These are phyloP conservation scores for Tricholomella constricta DNA, from an alignment of 768 basidiomycete genomes.

Conservation along the genomic window DNA sequence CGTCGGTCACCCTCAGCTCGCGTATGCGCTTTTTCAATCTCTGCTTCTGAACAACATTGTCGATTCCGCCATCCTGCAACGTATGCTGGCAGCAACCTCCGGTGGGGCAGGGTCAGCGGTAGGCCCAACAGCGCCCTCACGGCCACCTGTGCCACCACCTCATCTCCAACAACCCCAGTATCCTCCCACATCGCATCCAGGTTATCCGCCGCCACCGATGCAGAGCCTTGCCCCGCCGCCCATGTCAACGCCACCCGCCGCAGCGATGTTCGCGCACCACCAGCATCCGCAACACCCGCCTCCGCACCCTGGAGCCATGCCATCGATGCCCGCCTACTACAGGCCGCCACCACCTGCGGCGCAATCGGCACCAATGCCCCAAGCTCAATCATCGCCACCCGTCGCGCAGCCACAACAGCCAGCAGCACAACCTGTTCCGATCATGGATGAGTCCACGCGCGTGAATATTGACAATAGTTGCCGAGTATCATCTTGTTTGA, in stretches of 20 bases:
- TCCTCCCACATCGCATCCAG: slow-evolving; percentile 31
- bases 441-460: slow-evolving; percentile 56
- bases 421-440: slow-evolving; percentile 35
- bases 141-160: slow-evolving; percentile 35
- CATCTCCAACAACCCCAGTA: slow-evolving; percentile 32
- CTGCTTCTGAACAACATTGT: slow-evolving; percentile 93
- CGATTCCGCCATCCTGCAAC: slow-evolving; percentile 81
- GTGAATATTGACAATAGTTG: slow-evolving; percentile 20
- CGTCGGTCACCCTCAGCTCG: slow-evolving; percentile 84
- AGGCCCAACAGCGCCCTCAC: slow-evolving; percentile 20
- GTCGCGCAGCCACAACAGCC: slow-evolving; percentile 24
- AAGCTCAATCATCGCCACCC: slow-evolving; percentile 28
- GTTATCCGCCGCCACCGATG: slow-evolving; percentile 33
- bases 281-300: slow-evolving; percentile 25
- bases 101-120: slow-evolving; percentile 13
- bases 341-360: slow-evolving; percentile 32
- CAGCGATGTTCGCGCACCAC: slow-evolving; percentile 32
- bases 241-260: slow-evolving; percentile 29
- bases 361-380: slow-evolving; percentile 27
- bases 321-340: slow-evolving; percentile 37
- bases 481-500: slow-evolving; percentile 4
- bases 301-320: slow-evolving; percentile 23
- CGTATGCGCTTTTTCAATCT: slow-evolving; percentile 95
- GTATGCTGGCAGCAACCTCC: slow-evolving; percentile 51
- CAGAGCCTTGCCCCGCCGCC: slow-evolving; percentile 31